Base-by-base conservation (phyloP, 116 monocot species). In the Posidonia oceanica region DNA sequence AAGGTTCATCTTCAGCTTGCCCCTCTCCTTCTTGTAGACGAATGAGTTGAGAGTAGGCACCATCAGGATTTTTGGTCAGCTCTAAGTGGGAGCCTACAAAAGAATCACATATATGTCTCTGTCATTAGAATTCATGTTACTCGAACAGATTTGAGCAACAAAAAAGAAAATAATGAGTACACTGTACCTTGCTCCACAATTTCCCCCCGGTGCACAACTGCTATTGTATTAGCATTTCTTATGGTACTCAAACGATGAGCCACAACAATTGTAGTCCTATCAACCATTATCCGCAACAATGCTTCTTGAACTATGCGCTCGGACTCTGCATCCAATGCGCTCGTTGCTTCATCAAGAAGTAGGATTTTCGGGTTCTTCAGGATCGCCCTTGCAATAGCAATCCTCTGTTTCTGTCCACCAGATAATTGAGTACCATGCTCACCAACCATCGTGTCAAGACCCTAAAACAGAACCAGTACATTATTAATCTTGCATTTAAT, bases 41-140 rank as follows among this genome's bases (percentile, higher is more conserved):
- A 60, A 94, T 83, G 20, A 94, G 89, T 76, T 94, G 93, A 54
- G 63, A 73, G 66, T 94, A 94, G 18, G 89, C 89, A 39, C 93
- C 93, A 54, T 85, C 71, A 20, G 85, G 81, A 76, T 94, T 71
- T 54, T 83, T 61, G 1, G 80, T 58, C 15, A 94, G 73, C 67
- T 89, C 87, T 29, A 36, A 17, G 72, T 94, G 93, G 10, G 89
- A 81, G 48, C 93, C 93, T n/a, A n/a, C n/a, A n/a, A n/a, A n/a
- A n/a, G n/a, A n/a, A n/a, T n/a, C n/a, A n/a, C n/a, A n/a, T n/a
- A n/a, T n/a, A n/a, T n/a, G n/a, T n/a, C n/a, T n/a, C n/a, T n/a
- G n/a, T n/a, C n/a, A n/a, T n/a, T n/a, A n/a, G n/a, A n/a, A n/a
- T n/a, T n/a, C n/a, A n/a, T n/a, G n/a, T n/a, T n/a, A n/a, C n/a